Evolutionary conservation across 192 early-diverging fungal genomes (phyloP).

Genomic region (Spinellus fusiger): DNA sequence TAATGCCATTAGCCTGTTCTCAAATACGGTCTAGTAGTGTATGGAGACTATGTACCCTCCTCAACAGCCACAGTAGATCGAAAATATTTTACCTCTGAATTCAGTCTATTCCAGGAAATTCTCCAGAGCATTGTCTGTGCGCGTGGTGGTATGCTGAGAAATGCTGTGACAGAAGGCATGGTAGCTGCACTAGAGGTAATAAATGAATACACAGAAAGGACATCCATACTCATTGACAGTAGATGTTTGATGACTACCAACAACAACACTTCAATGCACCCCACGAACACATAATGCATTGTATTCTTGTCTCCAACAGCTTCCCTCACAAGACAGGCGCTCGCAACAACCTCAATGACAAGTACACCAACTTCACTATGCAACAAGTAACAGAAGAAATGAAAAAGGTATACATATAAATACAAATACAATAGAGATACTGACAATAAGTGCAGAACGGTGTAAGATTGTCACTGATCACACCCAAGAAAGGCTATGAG

Average conservation of each 20-base stretch:
- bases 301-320: slow-evolving; percentile 51
- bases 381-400: slow-evolving; percentile 40
- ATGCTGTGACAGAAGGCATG: slow-evolving; percentile 58
- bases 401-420: slow-evolving; percentile 31
- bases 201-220: not conserved
- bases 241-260: slow-evolving; percentile 51
- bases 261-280: slow-evolving; percentile 15
- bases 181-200: slow-evolving; percentile 56
- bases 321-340: slow-evolving; percentile 38
- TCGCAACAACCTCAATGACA: slow-evolving; percentile 40
- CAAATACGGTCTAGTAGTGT: slow-evolving; percentile 48
- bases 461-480: slow-evolving; percentile 30
- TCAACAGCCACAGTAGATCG: slow-evolving; percentile 45
- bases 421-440: not conserved
- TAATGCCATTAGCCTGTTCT: slow-evolving; percentile 36
- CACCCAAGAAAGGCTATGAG: slow-evolving; percentile 21
- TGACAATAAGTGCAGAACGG: slow-evolving; percentile 8
- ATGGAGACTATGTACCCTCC: slow-evolving; percentile 48
- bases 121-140: slow-evolving; percentile 40
- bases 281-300: slow-evolving; percentile 39
- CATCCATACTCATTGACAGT: not conserved
- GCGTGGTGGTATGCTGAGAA: slow-evolving; percentile 47
- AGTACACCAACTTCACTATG: slow-evolving; percentile 45
- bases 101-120: slow-evolving; percentile 37
- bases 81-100: slow-evolving; percentile 45